These are phyloP conservation scores for Mallotus japonicus DNA, from an alignment of 441 rosid species.

Conservation along the genomic window DNA sequence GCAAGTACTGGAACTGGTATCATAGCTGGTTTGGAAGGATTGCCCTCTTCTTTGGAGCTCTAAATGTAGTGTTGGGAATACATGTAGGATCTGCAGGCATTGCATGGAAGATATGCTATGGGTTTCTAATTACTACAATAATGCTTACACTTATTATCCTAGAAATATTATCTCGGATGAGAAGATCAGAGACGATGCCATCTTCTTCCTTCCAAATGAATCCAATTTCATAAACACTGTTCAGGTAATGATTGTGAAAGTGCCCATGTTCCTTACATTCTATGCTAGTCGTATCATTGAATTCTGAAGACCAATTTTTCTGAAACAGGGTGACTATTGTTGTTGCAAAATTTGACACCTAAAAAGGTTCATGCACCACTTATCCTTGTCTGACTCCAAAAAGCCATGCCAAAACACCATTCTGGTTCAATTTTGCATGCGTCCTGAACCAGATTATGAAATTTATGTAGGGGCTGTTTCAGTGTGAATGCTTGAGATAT, in stretches of 20 bases:
- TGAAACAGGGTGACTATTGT: conserved; percentile 3
- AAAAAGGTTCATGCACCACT: background rate
- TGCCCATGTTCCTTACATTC: background rate
- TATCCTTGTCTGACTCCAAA: background rate
- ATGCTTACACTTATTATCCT: conserved; percentile 52
- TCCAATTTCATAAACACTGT: conserved; percentile 39
- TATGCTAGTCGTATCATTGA: background rate
- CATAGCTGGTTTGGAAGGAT: conserved; percentile 83
- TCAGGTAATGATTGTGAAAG: background rate
- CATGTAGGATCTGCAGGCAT: conserved; percentile 52
- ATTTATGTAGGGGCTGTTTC: background rate
- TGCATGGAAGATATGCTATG: conserved; percentile 75
- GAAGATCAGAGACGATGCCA: conserved; percentile 31
- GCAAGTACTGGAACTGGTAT: conserved; percentile 86
- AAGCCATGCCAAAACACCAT: conserved; percentile 9
- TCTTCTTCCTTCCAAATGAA: conserved; percentile 69
- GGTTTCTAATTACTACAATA: conserved; percentile 51
- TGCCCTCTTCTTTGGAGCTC: conserved; percentile 71
- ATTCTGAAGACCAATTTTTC: conserved; percentile 6
- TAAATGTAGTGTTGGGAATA: conserved; percentile 68
- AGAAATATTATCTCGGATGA: conserved; percentile 51
- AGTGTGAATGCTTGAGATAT: background rate
- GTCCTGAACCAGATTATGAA: background rate
- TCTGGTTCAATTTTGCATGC: conserved; percentile 10
- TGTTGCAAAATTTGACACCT: conserved; percentile 13